These are phyloP conservation scores for Populus pruinosa DNA, from an alignment of 345 rosid species.

Conservation along the genomic window DNA sequence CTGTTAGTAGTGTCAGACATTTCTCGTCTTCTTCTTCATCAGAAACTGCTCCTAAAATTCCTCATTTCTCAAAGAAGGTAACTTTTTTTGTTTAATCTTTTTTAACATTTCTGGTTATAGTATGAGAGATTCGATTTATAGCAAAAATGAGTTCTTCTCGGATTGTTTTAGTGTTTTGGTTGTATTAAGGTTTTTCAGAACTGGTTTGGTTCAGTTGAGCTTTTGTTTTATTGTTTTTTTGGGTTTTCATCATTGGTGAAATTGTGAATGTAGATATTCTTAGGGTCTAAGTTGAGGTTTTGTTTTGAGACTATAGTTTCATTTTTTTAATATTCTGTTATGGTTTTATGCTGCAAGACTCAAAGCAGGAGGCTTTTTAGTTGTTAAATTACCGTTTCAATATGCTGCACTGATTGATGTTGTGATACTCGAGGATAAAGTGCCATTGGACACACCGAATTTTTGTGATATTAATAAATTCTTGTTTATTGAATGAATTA, in stretches of 20 bases:
- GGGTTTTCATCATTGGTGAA: not conserved
- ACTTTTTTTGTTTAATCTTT: not conserved
- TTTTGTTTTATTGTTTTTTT: too few relatives aligned
- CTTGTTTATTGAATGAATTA: not conserved
- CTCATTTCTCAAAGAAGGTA: slow-evolving; percentile 77
- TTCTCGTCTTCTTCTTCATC: slow-evolving; percentile 42
- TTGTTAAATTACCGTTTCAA: not conserved
- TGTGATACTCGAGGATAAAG: not conserved
- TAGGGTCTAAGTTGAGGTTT: not conserved
- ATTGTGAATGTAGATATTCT: not conserved
- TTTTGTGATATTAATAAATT: not conserved
- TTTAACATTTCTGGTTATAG: not conserved
- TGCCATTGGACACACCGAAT: not conserved
- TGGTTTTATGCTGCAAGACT: too few relatives aligned
- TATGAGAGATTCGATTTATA: not conserved
- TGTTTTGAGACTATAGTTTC: not conserved
- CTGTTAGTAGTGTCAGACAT: slow-evolving; percentile 40
- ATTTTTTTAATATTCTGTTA: not conserved
- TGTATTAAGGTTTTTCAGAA: too few relatives aligned
- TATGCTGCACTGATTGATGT: not conserved
- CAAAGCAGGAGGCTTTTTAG: not conserved
- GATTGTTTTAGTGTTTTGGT: not conserved
- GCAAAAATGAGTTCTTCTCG: not conserved
- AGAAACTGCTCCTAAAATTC: slow-evolving; percentile 48
- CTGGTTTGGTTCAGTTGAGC: not conserved